phyloP scores from a whole-genome alignment of 2,329 filamentous ascomycete species.

The Cercospora sp. region DNA sequence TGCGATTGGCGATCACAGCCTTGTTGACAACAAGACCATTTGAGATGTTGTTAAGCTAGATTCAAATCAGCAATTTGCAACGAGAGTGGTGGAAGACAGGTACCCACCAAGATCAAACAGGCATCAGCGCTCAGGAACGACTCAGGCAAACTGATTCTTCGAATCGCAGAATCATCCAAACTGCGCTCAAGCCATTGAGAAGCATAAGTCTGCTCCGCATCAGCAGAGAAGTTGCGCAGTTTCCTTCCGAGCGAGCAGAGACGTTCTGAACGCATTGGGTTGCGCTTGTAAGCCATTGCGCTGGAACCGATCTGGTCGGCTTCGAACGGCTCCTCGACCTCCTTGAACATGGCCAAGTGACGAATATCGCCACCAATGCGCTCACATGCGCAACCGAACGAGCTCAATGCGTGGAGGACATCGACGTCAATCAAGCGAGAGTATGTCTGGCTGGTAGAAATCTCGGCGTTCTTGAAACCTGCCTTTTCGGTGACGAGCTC shows the following conservation, averaged over 20 bases:
- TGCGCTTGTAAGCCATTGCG: conserved; percentile 68
- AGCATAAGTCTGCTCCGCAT: conserved; percentile 66
- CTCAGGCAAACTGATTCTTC: conserved; percentile 55
- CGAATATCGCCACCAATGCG: conserved; percentile 74
- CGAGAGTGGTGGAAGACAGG: neutral
- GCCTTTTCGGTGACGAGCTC: conserved; percentile 65
- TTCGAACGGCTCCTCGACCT: conserved; percentile 82
- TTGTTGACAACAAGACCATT: conserved; percentile 74
- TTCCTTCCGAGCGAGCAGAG: conserved; percentile 58
- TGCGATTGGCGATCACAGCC: conserved; percentile 63
- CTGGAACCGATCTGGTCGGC: conserved; percentile 72
- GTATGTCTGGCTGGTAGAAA: conserved; percentile 72
- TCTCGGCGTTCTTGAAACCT: conserved; percentile 62
- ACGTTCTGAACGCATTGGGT: conserved; percentile 60
- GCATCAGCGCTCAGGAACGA: conserved; percentile 53
- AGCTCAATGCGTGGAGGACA: conserved; percentile 76
- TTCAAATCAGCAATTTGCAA: conserved; percentile 5
- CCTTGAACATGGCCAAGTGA: conserved; percentile 73
- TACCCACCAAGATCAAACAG: conserved; percentile 58
- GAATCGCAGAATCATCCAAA: conserved; percentile 73
- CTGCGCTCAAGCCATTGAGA: conserved; percentile 77
- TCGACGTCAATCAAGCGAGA: conserved; percentile 79
- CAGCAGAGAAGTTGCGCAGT: conserved; percentile 52
- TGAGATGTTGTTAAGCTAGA: conserved; percentile 66
- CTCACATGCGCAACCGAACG: conserved; percentile 75